Evolutionary conservation across 2,329 filamentous ascomycete species (phyloP).

Genomic region (Didymosphaeria variabile): DNA sequence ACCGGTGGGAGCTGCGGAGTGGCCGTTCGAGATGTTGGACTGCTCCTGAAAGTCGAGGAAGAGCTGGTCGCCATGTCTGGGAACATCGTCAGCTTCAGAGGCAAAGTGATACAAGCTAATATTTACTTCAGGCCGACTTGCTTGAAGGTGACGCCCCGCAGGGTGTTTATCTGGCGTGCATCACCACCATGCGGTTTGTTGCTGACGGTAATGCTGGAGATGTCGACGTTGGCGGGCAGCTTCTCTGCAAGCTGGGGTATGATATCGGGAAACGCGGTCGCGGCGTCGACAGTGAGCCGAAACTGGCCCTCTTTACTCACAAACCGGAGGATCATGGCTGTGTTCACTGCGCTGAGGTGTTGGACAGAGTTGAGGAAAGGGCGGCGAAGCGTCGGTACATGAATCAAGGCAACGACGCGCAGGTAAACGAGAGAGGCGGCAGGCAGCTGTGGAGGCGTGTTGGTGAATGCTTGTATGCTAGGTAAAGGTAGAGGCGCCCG

Average conservation of each 20-base stretch:
- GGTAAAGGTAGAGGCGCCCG: constrained; percentile 13
- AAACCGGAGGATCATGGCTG: constrained; percentile 80
- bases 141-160: constrained; percentile 65
- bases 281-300: constrained; percentile 79
- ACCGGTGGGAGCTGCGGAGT: constrained; percentile 42
- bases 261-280: constrained; percentile 73
- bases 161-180: constrained; percentile 60
- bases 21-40: constrained; percentile 60
- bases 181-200: constrained; percentile 69
- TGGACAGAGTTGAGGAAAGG: constrained; percentile 1
- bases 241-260: constrained; percentile 66
- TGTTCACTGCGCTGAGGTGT: constrained; percentile 11
- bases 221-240: constrained; percentile 64
- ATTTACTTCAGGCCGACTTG: constrained; percentile 66
- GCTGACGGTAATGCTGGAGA: constrained; percentile 65
- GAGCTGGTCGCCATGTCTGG: constrained; percentile 87
- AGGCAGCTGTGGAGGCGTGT: constrained; percentile 23
- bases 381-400: background rate
- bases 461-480: constrained; percentile 17
- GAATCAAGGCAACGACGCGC: constrained; percentile 6
- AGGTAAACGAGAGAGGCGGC: constrained; percentile 15
- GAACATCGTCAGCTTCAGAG: constrained; percentile 27
- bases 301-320: constrained; percentile 93
- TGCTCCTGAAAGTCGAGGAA: constrained; percentile 82
- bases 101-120: constrained; percentile 20